phyloP scores from a whole-genome alignment of 2,329 filamentous ascomycete species.

The Aspergillus melleus region DNA sequence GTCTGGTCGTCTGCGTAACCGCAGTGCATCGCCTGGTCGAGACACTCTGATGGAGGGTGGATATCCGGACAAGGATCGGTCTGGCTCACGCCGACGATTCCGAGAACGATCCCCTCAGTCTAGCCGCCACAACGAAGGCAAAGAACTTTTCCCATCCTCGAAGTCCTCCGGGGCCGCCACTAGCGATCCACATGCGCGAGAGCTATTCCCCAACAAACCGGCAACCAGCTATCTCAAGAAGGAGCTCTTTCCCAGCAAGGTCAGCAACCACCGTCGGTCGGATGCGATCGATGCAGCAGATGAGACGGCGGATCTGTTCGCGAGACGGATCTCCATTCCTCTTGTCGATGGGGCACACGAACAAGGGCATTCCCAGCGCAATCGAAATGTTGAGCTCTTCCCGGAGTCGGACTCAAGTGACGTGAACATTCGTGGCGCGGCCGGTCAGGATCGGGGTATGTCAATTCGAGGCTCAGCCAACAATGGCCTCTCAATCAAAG shows the following conservation, averaged over 20 bases:
- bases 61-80: conserved; percentile 35
- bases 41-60: conserved; percentile 47
- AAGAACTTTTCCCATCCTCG: conserved; percentile 61
- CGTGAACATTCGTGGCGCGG: conserved; percentile 63
- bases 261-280: conserved; percentile 48
- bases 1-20: conserved; percentile 55
- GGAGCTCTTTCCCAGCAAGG: conserved; percentile 60
- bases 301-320: conserved; percentile 54
- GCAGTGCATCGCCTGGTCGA: conserved; percentile 62
- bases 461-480: conserved; percentile 45
- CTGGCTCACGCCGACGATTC: conserved; percentile 41
- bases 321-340: conserved; percentile 51
- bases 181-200: conserved; percentile 41
- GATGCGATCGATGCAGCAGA: conserved; percentile 56
- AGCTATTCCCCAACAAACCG: conserved; percentile 49
- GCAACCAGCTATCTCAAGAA: conserved; percentile 48
- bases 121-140: conserved; percentile 39
- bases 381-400: conserved; percentile 40
- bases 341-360: conserved; percentile 48
- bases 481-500: conserved; percentile 66
- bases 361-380: conserved; percentile 21
- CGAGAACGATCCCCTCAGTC: conserved; percentile 43
- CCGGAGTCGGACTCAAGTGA: conserved; percentile 36
- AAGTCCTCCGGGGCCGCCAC: conserved; percentile 21
- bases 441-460: conserved; percentile 43